Conservation (phyloP, 306 rosid genomes). For the Vachellia pachyceras region DNA sequence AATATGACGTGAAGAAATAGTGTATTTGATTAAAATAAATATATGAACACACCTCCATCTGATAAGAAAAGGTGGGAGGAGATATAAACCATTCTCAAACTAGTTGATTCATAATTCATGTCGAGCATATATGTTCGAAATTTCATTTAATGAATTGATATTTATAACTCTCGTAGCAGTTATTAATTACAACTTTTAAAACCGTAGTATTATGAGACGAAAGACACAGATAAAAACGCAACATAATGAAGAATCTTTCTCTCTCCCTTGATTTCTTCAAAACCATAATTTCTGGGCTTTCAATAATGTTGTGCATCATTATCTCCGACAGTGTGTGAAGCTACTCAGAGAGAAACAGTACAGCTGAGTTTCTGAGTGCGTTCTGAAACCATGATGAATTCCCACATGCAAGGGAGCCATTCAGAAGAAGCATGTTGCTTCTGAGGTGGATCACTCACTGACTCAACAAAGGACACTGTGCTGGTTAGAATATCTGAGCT, state of each 20-base stretch:
- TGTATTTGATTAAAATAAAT: no score
- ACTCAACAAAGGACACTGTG: not conserved
- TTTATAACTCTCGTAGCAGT: no score
- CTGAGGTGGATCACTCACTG: not conserved
- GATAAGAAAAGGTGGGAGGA: no score
- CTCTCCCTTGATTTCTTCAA: no score
- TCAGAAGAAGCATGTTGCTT: not conserved
- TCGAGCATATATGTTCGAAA: no score
- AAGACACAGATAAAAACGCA: not conserved
- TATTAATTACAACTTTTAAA: not conserved
- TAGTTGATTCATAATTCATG: no score
- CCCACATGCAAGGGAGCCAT: not conserved
- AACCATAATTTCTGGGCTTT: no score
- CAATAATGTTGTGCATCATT: not conserved
- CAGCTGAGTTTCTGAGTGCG: not conserved
- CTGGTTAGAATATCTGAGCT: not conserved
- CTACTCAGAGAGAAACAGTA: not conserved
- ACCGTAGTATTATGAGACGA: not conserved
- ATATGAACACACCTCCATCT: no score
- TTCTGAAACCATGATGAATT: not conserved
- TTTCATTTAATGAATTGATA: no score
- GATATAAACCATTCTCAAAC: no score
- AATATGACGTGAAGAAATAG: no score
- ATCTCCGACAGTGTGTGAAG: not conserved
- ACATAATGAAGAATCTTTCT: not conserved